A percentile compares a stretch with the other conserved stretches of the same genome.
Evolutionary conservation across 805 yeast genomes (phyloP).

Genomic region (Sugiyamaella americana): DNA sequence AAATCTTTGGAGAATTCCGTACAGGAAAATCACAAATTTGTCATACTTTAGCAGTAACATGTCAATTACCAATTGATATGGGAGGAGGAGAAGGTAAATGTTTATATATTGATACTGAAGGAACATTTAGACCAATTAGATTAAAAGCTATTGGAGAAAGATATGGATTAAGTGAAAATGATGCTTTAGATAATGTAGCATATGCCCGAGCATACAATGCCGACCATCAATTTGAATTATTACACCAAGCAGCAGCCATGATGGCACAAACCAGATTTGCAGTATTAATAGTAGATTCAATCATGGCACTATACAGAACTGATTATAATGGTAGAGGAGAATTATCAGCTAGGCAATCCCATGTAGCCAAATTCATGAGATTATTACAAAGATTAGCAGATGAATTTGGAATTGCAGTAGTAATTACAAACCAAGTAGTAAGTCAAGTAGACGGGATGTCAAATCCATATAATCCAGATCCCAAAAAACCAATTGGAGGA

Average conservation of each 20-base stretch:
- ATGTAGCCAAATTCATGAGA: conserved; percentile 89
- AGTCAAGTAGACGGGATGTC: conserved; percentile 91
- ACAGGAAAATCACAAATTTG: conserved; percentile 97
- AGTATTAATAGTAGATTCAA: conserved; percentile 87
- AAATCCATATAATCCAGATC: conserved; percentile 83
- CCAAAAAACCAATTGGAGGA: conserved; percentile 98
- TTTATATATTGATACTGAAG: conserved; percentile 92
- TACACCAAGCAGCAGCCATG: conserved; percentile 89
- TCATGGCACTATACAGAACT: conserved; percentile 93
- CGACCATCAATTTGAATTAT: conserved; percentile 84
- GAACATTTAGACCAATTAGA: conserved; percentile 91
- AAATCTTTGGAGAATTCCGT: conserved; percentile 93
- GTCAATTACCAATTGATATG: conserved; percentile 92
- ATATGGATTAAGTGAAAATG: conserved; percentile 86
- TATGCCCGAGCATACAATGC: conserved; percentile 97
- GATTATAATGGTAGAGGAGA: conserved; percentile 96
- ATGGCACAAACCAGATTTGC: conserved; percentile 93
- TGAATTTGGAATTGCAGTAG: conserved; percentile 96
- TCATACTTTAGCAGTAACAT: conserved; percentile 93
- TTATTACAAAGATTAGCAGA: conserved; percentile 89
- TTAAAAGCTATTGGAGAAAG: conserved; percentile 84
- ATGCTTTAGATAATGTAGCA: conserved; percentile 94
- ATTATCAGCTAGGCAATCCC: conserved; percentile 88
- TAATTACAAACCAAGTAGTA: conserved; percentile 92
- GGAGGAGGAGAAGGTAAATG: conserved; percentile 99